These are phyloP conservation scores for Orbilia oligospora DNA, from an alignment of 2,329 filamentous ascomycete species.

Conservation along the genomic window DNA sequence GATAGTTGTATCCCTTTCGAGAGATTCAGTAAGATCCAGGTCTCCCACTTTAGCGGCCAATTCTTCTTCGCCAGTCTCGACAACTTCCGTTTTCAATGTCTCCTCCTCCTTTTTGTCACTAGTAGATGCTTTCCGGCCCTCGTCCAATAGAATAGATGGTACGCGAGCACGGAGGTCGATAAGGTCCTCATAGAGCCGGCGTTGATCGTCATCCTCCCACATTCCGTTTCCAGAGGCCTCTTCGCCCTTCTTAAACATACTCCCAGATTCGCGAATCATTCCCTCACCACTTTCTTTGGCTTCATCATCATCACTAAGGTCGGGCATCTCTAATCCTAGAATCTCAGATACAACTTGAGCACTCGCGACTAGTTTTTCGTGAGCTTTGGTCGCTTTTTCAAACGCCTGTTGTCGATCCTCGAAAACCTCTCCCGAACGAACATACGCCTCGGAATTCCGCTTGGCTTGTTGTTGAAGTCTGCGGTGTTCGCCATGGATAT, in stretches of 20 bases:
- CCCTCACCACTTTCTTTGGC: conserved; percentile 77
- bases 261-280: conserved; percentile 73
- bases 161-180: conserved; percentile 96
- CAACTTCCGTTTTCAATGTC: conserved; percentile 49
- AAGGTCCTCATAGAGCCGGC: conserved; percentile 97
- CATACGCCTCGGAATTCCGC: conserved; percentile 96
- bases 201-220: conserved; percentile 98
- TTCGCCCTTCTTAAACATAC: conserved; percentile 73
- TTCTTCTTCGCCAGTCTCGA: conserved; percentile 81
- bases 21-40: conserved; percentile 71
- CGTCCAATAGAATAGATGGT: conserved; percentile 91
- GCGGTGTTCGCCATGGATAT: conserved; percentile 92
- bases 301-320: conserved; percentile 86
- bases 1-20: conserved; percentile 93
- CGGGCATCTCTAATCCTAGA: conserved; percentile 91
- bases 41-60: conserved; percentile 71
- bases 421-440: conserved; percentile 98
- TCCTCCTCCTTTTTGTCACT: conserved; percentile 75
- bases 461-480: conserved; percentile 87
- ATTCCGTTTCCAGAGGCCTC: conserved; percentile 93
- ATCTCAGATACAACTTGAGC: conserved; percentile 92
- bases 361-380: conserved; percentile 90
- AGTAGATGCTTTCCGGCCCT: conserved; percentile 79
- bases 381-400: conserved; percentile 90
- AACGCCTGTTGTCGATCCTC: conserved; percentile 97